Evolutionary conservation across 108 stramenopile genomes (phyloP), one percentile per base, ranked within the genome.

Genomic region (Pseudonitzschia multiseries): DNA sequence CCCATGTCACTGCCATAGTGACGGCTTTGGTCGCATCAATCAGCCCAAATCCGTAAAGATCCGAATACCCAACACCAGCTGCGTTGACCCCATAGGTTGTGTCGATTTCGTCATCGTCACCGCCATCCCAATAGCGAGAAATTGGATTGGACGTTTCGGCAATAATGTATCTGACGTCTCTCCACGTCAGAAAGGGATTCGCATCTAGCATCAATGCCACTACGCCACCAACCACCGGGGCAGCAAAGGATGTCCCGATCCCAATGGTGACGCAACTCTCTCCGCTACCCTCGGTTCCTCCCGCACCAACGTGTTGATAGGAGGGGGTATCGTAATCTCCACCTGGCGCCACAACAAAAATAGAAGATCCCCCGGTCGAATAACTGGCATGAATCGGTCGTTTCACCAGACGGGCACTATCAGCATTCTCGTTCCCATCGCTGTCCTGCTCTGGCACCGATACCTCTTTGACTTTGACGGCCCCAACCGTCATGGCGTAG

Each of bases 141-240:
- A 73, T 33, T 29, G 26, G 29, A 17, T 61, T 60, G 0, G 84
- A 66, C 27, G 78, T 81, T 8, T 41, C 40, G 8, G 81, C 81
- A 26, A 85, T 28, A 24, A 85, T 73, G 20, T 73, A 81, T 70
- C 81, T 81, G 18, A 85, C 81, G 60, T 85, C 84, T 59, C 84
- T 53, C 81, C 81, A 85, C 14, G 73, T 69, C 15, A 85, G 42
- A 31, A 76, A 52, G 1, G 70, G 71, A 60, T 82, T 79, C 29
- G 57, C 81, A 74, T 82, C 73, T 8, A 85, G 51, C 67, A 85
- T 77, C 20, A 85, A 74, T 20, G 84, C 81, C 31, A 79, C 65
- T 22, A 82, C 84, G 5, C 81, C 84, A 14, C 73, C 65, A 13
- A 85, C 78, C 17, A 82, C 63, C 0, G 84, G 81, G 9, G 72